phyloP scores from a whole-genome alignment of 495 filamentous ascomycete species.

The Choiromyces venosus region DNA sequence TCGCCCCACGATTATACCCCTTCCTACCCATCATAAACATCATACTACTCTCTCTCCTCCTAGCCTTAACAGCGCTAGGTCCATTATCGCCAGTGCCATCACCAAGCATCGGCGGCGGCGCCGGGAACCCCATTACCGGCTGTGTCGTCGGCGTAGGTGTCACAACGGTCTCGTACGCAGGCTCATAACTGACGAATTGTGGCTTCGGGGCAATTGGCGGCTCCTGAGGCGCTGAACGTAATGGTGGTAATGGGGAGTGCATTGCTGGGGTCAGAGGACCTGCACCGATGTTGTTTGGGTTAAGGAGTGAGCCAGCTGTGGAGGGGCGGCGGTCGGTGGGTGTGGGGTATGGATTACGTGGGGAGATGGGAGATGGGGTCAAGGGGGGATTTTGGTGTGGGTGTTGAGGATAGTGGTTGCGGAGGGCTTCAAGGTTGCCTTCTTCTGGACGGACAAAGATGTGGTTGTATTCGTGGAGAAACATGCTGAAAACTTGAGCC shows the following conservation, averaged over 20 bases:
- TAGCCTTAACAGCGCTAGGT: slow-evolving; percentile 45
- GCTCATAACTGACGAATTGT: slow-evolving; percentile 29
- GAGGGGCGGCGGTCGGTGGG: slow-evolving; percentile 2
- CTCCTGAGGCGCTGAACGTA: slow-evolving; percentile 22
- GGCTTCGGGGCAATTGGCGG: slow-evolving; percentile 36
- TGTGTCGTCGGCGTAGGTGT: slow-evolving; percentile 24
- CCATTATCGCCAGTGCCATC: slow-evolving; percentile 13
- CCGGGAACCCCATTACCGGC: slow-evolving; percentile 26
- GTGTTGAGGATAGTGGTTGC: background rate
- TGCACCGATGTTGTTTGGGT: slow-evolving; percentile 1
- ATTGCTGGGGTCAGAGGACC: slow-evolving; percentile 22
- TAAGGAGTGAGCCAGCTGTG: slow-evolving; percentile 3
- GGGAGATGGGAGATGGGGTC: slow-evolving; percentile 12
- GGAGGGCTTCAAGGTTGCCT: slow-evolving; percentile 43
- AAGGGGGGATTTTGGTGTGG: slow-evolving; percentile 16
- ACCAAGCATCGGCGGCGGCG: background rate
- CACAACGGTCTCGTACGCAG: slow-evolving; percentile 28
- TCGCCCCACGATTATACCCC: slow-evolving; percentile 28
- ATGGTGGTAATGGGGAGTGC: slow-evolving; percentile 30
- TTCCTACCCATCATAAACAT: slow-evolving; percentile 51
- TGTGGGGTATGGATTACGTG: slow-evolving; percentile 22
- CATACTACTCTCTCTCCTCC: slow-evolving; percentile 58
- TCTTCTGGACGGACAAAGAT: slow-evolving; percentile 73
- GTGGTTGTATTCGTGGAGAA: slow-evolving; percentile 79
- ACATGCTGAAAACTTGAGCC: slow-evolving; percentile 85